Evolutionary conservation across 106 monocot species (phyloP).

Genomic region (Posidonia australis): DNA sequence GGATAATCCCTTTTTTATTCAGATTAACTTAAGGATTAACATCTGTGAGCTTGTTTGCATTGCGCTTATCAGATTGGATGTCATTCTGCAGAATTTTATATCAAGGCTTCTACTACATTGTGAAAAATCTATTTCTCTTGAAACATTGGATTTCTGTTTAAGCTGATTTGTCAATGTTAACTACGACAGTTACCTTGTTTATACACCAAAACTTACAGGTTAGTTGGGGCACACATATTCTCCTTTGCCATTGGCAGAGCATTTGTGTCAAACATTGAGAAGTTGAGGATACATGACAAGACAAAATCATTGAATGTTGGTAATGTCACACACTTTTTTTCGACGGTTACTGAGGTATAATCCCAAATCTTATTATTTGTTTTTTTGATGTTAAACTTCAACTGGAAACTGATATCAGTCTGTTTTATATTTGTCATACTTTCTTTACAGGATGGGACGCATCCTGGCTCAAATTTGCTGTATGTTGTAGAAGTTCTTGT

Average conservation of each 20-base stretch:
- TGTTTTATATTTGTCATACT: neutral
- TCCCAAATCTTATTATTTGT: neutral
- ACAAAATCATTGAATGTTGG: slow-evolving; percentile 47
- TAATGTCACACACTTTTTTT: slow-evolving; percentile 61
- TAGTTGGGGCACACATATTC: slow-evolving; percentile 92
- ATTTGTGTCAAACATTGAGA: slow-evolving; percentile 86
- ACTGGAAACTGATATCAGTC: neutral
- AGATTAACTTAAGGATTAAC: too few relatives aligned
- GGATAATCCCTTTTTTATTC: too few relatives aligned
- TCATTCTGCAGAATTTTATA: too few relatives aligned
- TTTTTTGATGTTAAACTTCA: neutral
- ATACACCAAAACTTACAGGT: slow-evolving; percentile 32
- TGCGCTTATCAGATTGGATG: too few relatives aligned
- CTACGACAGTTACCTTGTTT: neutral
- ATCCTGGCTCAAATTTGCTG: slow-evolving; percentile 76
- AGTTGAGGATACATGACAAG: slow-evolving; percentile 61
- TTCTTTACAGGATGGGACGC: slow-evolving; percentile 52
- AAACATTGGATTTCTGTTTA: too few relatives aligned
- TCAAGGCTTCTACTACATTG: too few relatives aligned
- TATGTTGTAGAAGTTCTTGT: slow-evolving; percentile 87
- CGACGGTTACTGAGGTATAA: slow-evolving; percentile 51
- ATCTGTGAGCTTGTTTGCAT: too few relatives aligned
- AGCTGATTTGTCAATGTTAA: neutral
- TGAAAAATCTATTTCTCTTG: too few relatives aligned
- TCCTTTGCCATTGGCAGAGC: slow-evolving; percentile 98